Conservation (phyloP, 2,329 filamentous ascomycete genomes). For the Periconia macrospinosa region DNA sequence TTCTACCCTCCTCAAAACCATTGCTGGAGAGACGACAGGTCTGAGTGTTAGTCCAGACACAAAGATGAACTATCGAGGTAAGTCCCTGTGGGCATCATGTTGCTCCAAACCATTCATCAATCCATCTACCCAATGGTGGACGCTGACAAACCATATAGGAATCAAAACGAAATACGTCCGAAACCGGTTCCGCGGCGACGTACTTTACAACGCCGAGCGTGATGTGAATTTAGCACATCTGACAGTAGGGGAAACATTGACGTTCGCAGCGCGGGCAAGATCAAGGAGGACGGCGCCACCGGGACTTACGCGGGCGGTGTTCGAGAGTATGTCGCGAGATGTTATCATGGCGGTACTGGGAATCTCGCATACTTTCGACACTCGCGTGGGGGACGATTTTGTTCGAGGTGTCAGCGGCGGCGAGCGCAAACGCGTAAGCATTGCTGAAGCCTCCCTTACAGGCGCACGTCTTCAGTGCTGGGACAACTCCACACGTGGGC, state of each 20-base stretch:
- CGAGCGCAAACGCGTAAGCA: slow-evolving; percentile 54
- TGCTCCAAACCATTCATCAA: no score
- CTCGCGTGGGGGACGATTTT: slow-evolving; percentile 71
- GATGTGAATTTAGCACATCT: slow-evolving; percentile 80
- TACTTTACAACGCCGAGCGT: slow-evolving; percentile 82
- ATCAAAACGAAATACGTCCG: no score
- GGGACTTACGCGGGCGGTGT: slow-evolving; percentile 58
- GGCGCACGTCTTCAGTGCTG: slow-evolving; percentile 68
- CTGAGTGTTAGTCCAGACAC: slow-evolving; percentile 70
- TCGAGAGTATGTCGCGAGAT: slow-evolving; percentile 48
- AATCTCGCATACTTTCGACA: slow-evolving; percentile 71
- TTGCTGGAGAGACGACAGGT: slow-evolving; percentile 57
- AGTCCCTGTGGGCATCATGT: no score
- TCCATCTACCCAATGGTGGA: no score
- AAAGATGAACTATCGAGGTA: slow-evolving; percentile 68
- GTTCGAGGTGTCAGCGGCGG: slow-evolving; percentile 71
- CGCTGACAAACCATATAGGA: no score
- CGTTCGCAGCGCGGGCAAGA: slow-evolving; percentile 72
- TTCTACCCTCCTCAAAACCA: slow-evolving; percentile 61
- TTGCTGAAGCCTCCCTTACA: slow-evolving; percentile 56
- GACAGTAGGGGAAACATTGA: slow-evolving; percentile 76
- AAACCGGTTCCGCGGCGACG: slow-evolving; percentile 59
- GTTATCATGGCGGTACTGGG: slow-evolving; percentile 76
- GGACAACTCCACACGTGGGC: slow-evolving; percentile 52
- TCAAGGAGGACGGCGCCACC: slow-evolving; percentile 63